Evolutionary conservation across 805 yeast genomes (phyloP).

Genomic region (Barnettozyma vustinii): DNA sequence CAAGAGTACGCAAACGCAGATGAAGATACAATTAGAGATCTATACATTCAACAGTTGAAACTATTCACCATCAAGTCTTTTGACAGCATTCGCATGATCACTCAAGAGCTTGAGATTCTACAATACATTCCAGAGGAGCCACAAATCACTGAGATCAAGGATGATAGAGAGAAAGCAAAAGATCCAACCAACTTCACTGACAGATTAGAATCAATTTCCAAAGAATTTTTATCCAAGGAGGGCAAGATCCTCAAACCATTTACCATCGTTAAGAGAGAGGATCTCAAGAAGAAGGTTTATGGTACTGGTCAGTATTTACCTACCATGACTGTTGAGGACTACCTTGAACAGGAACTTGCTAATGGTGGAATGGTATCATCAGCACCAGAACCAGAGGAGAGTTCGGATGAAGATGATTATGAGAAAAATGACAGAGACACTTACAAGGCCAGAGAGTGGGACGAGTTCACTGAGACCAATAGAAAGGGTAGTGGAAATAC

Average conservation of each 20-base stretch:
- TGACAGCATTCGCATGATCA: constrained; percentile 47
- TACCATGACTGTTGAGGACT: constrained; percentile 91
- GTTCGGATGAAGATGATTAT: constrained; percentile 51
- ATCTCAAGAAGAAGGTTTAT: constrained; percentile 58
- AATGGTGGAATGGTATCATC: constrained; percentile 70
- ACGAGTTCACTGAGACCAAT: constrained; percentile 82
- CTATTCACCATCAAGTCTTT: constrained; percentile 50
- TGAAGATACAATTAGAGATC: constrained; percentile 57
- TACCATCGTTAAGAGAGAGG: constrained; percentile 59
- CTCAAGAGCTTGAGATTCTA: constrained; percentile 67
- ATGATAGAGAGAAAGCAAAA: constrained; percentile 11
- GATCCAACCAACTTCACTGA: constrained; percentile 56
- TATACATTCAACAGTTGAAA: constrained; percentile 51
- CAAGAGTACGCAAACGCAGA: constrained; percentile 37
- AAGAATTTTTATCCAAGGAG: constrained; percentile 54
- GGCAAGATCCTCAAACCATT: constrained; percentile 86
- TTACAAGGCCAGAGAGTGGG: constrained; percentile 82
- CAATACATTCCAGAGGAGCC: constrained; percentile 34
- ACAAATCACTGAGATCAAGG: constrained; percentile 19
- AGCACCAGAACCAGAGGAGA: constrained; percentile 29
- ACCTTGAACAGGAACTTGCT: constrained; percentile 76
- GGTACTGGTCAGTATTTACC: constrained; percentile 94
- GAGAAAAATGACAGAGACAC: constrained; percentile 61
- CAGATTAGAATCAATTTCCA: constrained; percentile 43
- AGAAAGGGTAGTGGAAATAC: constrained; percentile 91